A percentile compares a stretch with the other conserved stretches of the same genome.
Evolutionary conservation across 2,329 filamentous ascomycete species (phyloP).

Genomic region (Alternaria burnsii): DNA sequence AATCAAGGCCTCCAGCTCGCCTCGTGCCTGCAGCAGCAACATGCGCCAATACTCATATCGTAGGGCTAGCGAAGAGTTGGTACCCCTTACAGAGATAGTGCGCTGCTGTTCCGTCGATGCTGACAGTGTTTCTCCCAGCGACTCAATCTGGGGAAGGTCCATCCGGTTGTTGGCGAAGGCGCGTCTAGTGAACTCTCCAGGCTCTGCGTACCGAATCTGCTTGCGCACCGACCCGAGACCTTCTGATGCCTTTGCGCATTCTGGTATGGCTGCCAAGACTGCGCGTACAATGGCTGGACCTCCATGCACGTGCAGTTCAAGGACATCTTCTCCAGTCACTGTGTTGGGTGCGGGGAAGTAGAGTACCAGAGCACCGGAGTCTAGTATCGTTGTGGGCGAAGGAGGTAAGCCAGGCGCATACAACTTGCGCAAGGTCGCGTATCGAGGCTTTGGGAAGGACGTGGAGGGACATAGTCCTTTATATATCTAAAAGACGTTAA

Average conservation of each 20-base stretch:
- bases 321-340: constrained; percentile 89
- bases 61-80: constrained; percentile 71
- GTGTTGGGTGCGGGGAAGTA: constrained; percentile 84
- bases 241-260: constrained; percentile 46
- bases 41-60: constrained; percentile 86
- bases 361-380: constrained; percentile 81
- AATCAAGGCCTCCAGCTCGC: constrained; percentile 92
- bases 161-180: constrained; percentile 89
- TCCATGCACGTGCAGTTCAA: constrained; percentile 95
- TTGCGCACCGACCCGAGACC: constrained; percentile 14
- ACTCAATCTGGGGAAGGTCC: constrained; percentile 82
- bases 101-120: constrained; percentile 92
- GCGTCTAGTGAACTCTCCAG: constrained; percentile 92
- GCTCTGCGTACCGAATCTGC: constrained; percentile 83
- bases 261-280: constrained; percentile 78
- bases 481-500: constrained; percentile 64
- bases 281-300: constrained; percentile 88
- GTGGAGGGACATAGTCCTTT: constrained; percentile 66
- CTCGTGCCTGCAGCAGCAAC: constrained; percentile 79
- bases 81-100: constrained; percentile 81
- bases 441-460: constrained; percentile 64
- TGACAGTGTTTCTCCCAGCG: constrained; percentile 67
- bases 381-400: constrained; percentile 63
- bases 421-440: constrained; percentile 78
- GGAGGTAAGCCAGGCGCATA: constrained; percentile 63